Percentiles rank a stretch among this genome's conserved stretches.
Evolutionary conservation across 768 basidiomycete species (phyloP).

Genomic region (Lactarius vividus): DNA sequence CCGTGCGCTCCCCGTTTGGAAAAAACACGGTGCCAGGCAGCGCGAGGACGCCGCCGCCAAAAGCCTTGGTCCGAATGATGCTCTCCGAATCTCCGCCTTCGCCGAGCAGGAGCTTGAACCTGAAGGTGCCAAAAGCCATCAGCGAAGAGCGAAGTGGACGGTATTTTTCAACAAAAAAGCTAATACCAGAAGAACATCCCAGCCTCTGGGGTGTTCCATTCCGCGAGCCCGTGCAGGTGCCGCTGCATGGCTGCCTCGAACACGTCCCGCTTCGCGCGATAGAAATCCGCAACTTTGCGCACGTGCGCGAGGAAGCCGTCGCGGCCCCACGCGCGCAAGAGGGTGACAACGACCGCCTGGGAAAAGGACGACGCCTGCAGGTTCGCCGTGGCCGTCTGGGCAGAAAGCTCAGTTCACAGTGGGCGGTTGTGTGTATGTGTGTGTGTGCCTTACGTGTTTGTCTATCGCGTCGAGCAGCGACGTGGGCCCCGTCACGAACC

Average conservation of each 20-base stretch:
- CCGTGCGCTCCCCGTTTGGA: slow-evolving; percentile 64
- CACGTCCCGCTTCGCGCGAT: slow-evolving; percentile 66
- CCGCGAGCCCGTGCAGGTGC: slow-evolving; percentile 74
- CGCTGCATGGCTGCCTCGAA: slow-evolving; percentile 75
- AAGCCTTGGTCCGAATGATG: slow-evolving; percentile 70
- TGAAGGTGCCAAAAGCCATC: slow-evolving; percentile 29
- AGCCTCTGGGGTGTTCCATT: slow-evolving; percentile 68
- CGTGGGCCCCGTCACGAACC: slow-evolving; percentile 76
- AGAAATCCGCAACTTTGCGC: slow-evolving; percentile 66
- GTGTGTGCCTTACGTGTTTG: slow-evolving; percentile 49
- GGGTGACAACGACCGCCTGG: slow-evolving; percentile 56
- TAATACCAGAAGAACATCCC: slow-evolving; percentile 89
- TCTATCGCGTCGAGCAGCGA: slow-evolving; percentile 68
- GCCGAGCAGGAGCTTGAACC: slow-evolving; percentile 69
- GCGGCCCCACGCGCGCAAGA: slow-evolving; percentile 72
- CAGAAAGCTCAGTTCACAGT: neutral
- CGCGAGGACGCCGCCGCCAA: slow-evolving; percentile 82
- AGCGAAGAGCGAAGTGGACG: neutral
- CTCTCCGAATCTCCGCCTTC: slow-evolving; percentile 56
- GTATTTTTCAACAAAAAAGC: slow-evolving; percentile 24
- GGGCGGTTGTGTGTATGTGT: too few relatives aligned
- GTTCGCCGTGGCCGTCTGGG: slow-evolving; percentile 62
- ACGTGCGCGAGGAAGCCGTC: slow-evolving; percentile 72
- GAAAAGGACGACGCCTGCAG: slow-evolving; percentile 64
- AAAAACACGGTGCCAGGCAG: slow-evolving; percentile 83